phyloP scores from a whole-genome alignment of 805 yeast genomes.

The Yamadazyma scolyti region DNA sequence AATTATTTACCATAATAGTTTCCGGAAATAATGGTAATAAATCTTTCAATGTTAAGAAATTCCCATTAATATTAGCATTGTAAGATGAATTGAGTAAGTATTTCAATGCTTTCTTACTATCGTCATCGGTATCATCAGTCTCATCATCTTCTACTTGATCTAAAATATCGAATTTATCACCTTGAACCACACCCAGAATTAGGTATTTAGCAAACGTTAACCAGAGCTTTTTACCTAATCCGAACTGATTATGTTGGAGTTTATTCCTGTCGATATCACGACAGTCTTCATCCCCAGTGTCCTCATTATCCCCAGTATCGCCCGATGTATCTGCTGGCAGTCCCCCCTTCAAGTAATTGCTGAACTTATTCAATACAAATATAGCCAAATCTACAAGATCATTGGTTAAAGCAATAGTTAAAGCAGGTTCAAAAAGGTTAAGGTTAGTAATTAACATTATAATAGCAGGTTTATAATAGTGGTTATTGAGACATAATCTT shows the following conservation, averaged over 20 bases:
- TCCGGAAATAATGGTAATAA: conserved; percentile 83
- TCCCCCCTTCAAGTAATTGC: conserved; percentile 15
- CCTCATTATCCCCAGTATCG: conserved; percentile 1
- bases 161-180: conserved; percentile 15
- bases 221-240: conserved; percentile 70
- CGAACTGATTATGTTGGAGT: conserved; percentile 30
- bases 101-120: conserved; percentile 14
- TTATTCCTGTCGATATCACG: conserved; percentile 22
- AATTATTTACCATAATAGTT: conserved; percentile 71
- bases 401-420: conserved; percentile 63
- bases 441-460: conserved; percentile 63
- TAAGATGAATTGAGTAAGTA: conserved; percentile 31
- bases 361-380: conserved; percentile 30
- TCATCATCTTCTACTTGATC: conserved; percentile 11
- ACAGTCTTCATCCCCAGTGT: conserved; percentile 34
- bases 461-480: conserved; percentile 63
- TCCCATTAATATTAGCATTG: conserved; percentile 16
- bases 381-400: conserved; percentile 54
- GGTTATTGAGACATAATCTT: conserved; percentile 62
- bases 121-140: conserved; percentile 1
- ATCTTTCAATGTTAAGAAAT: conserved; percentile 67
- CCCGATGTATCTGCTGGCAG: conserved; percentile 6
- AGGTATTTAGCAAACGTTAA: conserved; percentile 56
- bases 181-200: conserved; percentile 26
- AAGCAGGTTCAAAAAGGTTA: conserved; percentile 75